These are phyloP conservation scores for Spencermartinsiella ligniputridi DNA, from an alignment of 1,139 yeast genomes.

Conservation along the genomic window DNA sequence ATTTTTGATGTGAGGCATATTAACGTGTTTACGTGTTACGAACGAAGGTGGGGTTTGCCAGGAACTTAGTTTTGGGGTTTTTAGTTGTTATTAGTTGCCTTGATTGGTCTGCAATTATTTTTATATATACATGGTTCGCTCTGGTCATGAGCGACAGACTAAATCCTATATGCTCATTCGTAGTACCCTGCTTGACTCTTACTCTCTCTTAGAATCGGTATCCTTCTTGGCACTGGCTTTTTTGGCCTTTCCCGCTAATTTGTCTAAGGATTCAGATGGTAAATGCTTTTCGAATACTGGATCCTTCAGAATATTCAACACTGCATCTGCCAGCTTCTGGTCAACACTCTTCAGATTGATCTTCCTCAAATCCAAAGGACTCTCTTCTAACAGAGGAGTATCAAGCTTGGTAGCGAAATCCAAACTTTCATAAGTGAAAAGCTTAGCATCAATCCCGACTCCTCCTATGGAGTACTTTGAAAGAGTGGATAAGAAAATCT, in stretches of 20 bases:
- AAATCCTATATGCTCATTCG: too few relatives aligned
- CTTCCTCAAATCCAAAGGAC: conserved; percentile 13
- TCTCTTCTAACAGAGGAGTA: conserved; percentile 22
- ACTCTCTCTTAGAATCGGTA: background rate
- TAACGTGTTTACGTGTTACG: background rate
- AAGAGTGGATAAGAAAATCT: conserved; percentile 74
- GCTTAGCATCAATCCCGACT: conserved; percentile 74
- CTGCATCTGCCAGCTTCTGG: conserved; percentile 68
- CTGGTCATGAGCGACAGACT: conserved; percentile 1
- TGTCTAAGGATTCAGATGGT: conserved; percentile 10
- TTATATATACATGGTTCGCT: background rate
- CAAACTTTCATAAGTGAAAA: conserved; percentile 57
- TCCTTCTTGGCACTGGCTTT: background rate
- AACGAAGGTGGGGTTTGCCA: background rate
- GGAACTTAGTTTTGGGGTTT: background rate
- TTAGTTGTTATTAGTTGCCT: background rate
- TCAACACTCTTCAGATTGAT: conserved; percentile 29
- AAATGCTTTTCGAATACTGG: conserved; percentile 48
- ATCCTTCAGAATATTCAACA: conserved; percentile 62
- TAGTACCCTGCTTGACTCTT: too few relatives aligned
- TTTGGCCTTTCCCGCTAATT: conserved; percentile 3
- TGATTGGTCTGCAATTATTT: background rate
- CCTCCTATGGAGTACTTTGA: conserved; percentile 76
- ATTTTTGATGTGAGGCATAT: conserved; percentile 1
- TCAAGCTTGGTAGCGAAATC: conserved; percentile 36